Evolutionary conservation across 1,139 yeast species (phyloP), one percentile per base, ranked within the genome.

Genomic region (Blastobotrys illinoisensis): DNA sequence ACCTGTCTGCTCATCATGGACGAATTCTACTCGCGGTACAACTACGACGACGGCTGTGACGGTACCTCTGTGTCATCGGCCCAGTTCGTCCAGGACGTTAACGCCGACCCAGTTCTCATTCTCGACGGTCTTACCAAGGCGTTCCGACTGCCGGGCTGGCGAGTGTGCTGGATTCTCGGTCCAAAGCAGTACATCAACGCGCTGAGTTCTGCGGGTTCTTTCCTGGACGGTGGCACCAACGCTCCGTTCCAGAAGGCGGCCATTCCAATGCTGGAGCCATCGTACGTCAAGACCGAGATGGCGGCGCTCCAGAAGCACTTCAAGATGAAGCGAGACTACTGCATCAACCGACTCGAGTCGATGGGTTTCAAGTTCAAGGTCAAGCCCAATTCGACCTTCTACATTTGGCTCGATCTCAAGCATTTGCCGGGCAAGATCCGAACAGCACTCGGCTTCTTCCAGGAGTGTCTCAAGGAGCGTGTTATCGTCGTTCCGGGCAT

Each of bases 401-500:
- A 82, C 66, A 72, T 82, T 53, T 83, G 87, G 88, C 74, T 82
- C 50, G 83, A 82, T 62, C 74, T 82, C 54, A 72, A 79, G 18
- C 83, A 79, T 61, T 74, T 83, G 54, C 86, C 86, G 1, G 81
- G 82, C 1, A 82, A 82, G 64, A 72, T 82, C 56, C 75, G 81
- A 55, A 81, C 82, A 63, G 81, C 86, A 63, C 73, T 82, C 51
- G 86, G 87, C 0, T 83, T 83, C 62, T 83, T 83, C 77, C 87
- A 83, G 65, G 88, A 82, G 66, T 82, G 86, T 60, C 72, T 83
- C 50, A 85, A 81, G 63, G 86, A 82, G 60, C 78, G 77, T 62
- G 85, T 81, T 14, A 83, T 83, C 65, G 79, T 80, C 46, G 88
- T 83, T 16, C 88, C 87, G 1, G 87, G 88, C 3, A 81, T 83